phyloP scores from a whole-genome alignment of 164 flowering plant species.

The Nymphaea thermarum region DNA sequence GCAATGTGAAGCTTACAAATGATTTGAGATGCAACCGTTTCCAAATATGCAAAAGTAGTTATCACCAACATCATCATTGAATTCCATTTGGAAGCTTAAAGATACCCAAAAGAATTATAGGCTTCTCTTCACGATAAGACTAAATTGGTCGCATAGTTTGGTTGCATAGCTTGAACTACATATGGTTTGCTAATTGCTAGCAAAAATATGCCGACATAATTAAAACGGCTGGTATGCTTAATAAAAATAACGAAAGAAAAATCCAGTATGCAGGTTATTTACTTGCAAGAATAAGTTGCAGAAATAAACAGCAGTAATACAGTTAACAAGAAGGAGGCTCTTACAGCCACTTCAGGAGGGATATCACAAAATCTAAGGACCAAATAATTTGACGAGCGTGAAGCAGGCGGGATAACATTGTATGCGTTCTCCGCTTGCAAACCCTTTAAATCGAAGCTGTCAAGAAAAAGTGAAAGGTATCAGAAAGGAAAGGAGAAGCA shows the following conservation, averaged over 20 bases:
- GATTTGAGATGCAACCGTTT: no score
- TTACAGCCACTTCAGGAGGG: constrained; percentile 15
- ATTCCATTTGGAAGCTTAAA: no score
- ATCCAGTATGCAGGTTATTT: not conserved
- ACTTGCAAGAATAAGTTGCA: not conserved
- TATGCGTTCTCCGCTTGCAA: constrained; percentile 58
- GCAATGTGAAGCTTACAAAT: no score
- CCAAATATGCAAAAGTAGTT: no score
- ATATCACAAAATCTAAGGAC: constrained; percentile 54
- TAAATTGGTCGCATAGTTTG: no score
- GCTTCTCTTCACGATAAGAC: no score
- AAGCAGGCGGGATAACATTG: constrained; percentile 68
- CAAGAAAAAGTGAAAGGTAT: not conserved
- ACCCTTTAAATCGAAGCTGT: constrained; percentile 77
- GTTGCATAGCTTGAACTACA: no score
- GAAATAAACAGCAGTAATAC: not conserved
- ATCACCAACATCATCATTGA: no score
- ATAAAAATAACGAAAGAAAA: no score
- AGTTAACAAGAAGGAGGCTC: constrained; percentile 10
- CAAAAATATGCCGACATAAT: no score
- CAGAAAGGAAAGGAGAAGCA: not conserved
- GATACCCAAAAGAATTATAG: no score
- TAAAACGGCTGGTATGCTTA: no score
- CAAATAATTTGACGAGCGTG: constrained; percentile 63
- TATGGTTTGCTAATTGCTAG: not conserved